These are phyloP conservation scores for Seiridium unicorne DNA, from an alignment of 2,329 filamentous ascomycete species.

Conservation along the genomic window DNA sequence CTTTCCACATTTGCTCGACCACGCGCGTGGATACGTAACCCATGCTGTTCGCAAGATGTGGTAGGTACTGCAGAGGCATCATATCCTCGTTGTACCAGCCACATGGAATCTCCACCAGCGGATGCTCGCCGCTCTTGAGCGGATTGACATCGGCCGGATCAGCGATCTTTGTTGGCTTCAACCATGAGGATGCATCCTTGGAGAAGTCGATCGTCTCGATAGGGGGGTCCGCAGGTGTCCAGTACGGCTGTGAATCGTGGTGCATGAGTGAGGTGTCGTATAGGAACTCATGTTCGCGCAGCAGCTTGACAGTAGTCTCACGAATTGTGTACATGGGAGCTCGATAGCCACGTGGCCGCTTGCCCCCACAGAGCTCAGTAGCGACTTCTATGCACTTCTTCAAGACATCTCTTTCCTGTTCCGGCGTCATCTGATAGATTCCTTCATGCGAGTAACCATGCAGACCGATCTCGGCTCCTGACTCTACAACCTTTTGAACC, in stretches of 20 bases:
- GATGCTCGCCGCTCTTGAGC: background rate
- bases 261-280: background rate
- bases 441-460: background rate
- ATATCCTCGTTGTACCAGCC: conserved; percentile 1
- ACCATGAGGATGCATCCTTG: background rate
- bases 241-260: conserved; percentile 2
- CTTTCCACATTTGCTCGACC: conserved; percentile 60
- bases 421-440: background rate
- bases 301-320: background rate
- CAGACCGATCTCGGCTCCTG: background rate
- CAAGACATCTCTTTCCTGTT: background rate
- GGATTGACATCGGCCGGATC: background rate
- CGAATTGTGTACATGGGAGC: background rate
- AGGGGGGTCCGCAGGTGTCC: background rate
- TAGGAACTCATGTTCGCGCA: background rate
- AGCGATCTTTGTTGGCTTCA: background rate
- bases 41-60: conserved; percentile 47
- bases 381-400: background rate
- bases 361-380: background rate
- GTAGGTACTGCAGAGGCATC: conserved; percentile 13
- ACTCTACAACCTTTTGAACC: background rate
- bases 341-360: background rate
- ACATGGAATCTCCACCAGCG: background rate
- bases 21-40: conserved; percentile 57
- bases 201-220: background rate